Evolutionary conservation across 768 basidiomycete genomes (phyloP), one percentile per base, ranked within the genome.

Genomic region (Mycena kentingensis): DNA sequence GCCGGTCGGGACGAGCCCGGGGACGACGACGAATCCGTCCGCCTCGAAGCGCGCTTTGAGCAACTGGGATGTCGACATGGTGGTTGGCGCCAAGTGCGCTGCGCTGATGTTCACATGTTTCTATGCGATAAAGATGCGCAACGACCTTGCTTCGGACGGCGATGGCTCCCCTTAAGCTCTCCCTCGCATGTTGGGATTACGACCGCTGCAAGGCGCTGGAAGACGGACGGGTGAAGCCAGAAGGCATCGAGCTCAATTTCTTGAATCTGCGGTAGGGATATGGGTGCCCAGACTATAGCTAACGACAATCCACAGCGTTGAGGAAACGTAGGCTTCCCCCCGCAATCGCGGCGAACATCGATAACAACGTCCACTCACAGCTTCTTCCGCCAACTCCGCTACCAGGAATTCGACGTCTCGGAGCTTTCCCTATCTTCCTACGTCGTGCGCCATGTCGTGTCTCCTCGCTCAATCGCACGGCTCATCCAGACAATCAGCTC

Each of bases 21-120:
- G 78, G 3, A 90, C 66, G 41, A 90, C 71, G 24, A 88, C 83
- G 64, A 78, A 90, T 21, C 89, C 89, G 49, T 85, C 74, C 12
- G 73, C 63, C 43, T 87, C 79, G 72, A 88, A 90, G 5, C 63
- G 64, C 8, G 64, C 60, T 64, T 81, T 87, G 49, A 77, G 43
- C 37, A 38, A n/a, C n/a, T n/a, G n/a, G n/a, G n/a, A n/a, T n/a
- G n/a, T n/a, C n/a, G n/a, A n/a, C n/a, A n/a, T n/a, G n/a, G n/a
- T n/a, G n/a, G n/a, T n/a, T n/a, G n/a, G n/a, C n/a, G n/a, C n/a
- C n/a, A n/a, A n/a, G n/a, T n/a, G n/a, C n/a, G n/a, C n/a, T n/a
- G n/a, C n/a, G n/a, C n/a, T n/a, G n/a, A n/a, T n/a, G n/a, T n/a
- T n/a, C n/a, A n/a, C n/a, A n/a, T n/a, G n/a, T n/a, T n/a, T n/a